Conservation (phyloP, 2,329 filamentous ascomycete genomes). For the Microdochium nivale region DNA sequence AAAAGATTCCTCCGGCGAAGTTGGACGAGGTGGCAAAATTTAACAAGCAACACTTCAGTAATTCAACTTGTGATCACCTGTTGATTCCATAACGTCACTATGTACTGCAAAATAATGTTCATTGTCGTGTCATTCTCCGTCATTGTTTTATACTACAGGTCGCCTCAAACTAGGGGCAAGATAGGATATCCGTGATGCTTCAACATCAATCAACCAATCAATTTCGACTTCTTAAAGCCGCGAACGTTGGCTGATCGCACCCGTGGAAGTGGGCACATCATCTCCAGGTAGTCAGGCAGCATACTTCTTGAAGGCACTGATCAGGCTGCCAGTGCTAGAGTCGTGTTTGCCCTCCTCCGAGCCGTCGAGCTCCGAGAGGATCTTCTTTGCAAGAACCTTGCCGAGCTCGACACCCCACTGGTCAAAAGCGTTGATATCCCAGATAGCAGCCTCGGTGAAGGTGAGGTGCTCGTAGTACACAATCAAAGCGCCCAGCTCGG, state of each 20-base stretch:
- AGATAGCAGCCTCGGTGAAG: conserved; percentile 93
- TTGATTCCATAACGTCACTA: too few species aligned
- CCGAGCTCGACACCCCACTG: conserved; percentile 99
- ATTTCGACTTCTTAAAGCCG: not conserved
- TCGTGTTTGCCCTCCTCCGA: conserved; percentile 72
- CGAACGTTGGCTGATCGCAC: not conserved
- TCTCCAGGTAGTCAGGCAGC: conserved; percentile 11
- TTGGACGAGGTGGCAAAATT: too few species aligned
- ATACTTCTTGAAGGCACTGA: conserved; percentile 84
- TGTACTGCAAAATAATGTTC: too few species aligned
- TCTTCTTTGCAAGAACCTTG: conserved; percentile 92
- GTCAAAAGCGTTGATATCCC: conserved; percentile 99
- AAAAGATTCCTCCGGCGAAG: too few species aligned
- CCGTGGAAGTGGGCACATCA: not conserved
- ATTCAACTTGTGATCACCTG: too few species aligned
- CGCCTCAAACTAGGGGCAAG: too few species aligned
- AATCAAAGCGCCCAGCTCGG: conserved; percentile 87
- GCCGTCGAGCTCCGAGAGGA: conserved; percentile 75
- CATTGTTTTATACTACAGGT: too few species aligned
- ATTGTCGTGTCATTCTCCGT: too few species aligned
- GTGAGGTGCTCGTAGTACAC: conserved; percentile 99
- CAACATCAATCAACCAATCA: not conserved
- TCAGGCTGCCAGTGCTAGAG: conserved; percentile 77
- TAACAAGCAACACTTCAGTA: too few species aligned
- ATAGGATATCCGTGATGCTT: not conserved